Evolutionary conservation across 306 rosid species (phyloP), one percentile per base, ranked within the genome.

Genomic region (Sophora flavescens): DNA sequence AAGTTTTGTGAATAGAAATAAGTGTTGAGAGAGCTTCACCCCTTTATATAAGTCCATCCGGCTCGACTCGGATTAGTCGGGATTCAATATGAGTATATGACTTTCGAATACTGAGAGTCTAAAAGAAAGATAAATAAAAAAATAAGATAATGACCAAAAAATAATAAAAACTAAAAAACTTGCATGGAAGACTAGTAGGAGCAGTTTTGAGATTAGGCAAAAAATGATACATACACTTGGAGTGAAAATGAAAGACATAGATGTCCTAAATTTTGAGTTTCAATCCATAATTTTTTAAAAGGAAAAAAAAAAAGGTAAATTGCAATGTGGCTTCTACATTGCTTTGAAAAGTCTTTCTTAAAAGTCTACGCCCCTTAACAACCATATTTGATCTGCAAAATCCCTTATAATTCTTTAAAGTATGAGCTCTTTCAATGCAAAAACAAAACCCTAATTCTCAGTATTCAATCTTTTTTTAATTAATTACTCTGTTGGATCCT

Each of bases 401-500:
- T 50, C 6, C 12, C 45, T 58, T 59, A 73, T 38, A 59, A 74
- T 62, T 62, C 2, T 61, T 61, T 36, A 3, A 16, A 62, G 8
- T 15, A 35, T 69, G 48, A 62, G 30, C 8, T 62, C 13, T 36
- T 14, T 36, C 68, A 6, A 11, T 59, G 64, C 13, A 52, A 17
- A 61, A 47, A 33, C 77, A 16, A 26, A 33, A 15, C 4, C 48
- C 13, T 6, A 17, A 5, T 17, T 17, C 11, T 17, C n/a, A 68
- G 13, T 22, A 22, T 45, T 67, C 26, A 67, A 6, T 45, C 57
- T 4, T 33, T 70, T 52, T 52, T 2, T 30, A 30, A 16, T 16
- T 16, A 70, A 53, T 70, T 52, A 41, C n/a, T 54, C 50, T 36
- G 41, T 44, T 44, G 68, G 61, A 35, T 42, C 39, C 53, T 18